These are phyloP conservation scores for Davidsoniella eucalypti DNA, from an alignment of 2,329 filamentous ascomycete species.

Conservation along the genomic window DNA sequence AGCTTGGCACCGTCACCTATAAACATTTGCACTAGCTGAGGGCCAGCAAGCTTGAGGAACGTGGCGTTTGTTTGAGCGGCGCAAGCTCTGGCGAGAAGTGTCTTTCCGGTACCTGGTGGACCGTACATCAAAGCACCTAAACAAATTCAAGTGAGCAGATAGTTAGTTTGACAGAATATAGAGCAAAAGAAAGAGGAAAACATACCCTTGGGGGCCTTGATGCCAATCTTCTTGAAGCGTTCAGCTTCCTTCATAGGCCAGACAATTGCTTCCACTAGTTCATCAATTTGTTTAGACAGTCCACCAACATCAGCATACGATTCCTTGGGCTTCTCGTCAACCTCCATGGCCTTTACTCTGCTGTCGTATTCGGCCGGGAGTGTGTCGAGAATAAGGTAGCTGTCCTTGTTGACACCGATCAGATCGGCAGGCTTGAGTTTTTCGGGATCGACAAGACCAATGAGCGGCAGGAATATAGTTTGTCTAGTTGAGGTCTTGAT, in stretches of 20 bases:
- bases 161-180: background rate
- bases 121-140: constrained; percentile 96
- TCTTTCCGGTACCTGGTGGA: constrained; percentile 79
- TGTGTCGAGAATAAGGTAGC: constrained; percentile 91
- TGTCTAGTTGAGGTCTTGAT: constrained; percentile 98
- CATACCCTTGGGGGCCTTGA: constrained; percentile 95
- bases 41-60: constrained; percentile 94
- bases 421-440: constrained; percentile 89
- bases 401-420: constrained; percentile 98
- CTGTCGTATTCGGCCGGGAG: constrained; percentile 96
- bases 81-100: constrained; percentile 82
- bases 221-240: constrained; percentile 98
- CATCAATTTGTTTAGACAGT: constrained; percentile 96
- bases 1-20: constrained; percentile 97
- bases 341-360: constrained; percentile 98
- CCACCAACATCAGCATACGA: constrained; percentile 98
- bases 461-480: constrained; percentile 94
- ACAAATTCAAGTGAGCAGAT: background rate
- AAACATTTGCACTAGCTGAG: constrained; percentile 98
- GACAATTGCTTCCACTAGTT: constrained; percentile 93
- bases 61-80: constrained; percentile 96
- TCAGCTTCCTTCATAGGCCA: constrained; percentile 99
- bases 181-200: constrained; percentile 11
- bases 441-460: constrained; percentile 90
- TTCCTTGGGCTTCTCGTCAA: constrained; percentile 98